Percentiles rank a stretch among this genome's conserved stretches.
Evolutionary conservation across 2,329 filamentous ascomycete species (phyloP).

Genomic region (Mariannaea elegans): DNA sequence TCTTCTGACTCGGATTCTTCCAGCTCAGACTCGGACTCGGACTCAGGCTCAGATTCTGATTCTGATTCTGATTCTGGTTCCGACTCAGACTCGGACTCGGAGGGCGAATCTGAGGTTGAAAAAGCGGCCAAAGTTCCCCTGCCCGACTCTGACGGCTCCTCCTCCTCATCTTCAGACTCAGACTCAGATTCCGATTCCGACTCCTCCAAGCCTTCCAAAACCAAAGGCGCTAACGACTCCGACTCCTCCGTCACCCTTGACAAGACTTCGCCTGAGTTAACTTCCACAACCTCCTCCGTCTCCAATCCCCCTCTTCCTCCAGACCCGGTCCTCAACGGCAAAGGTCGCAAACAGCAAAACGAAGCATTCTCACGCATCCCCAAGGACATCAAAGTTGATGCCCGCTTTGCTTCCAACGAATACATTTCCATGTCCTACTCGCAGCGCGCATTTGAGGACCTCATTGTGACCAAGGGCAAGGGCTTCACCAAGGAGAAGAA

Average conservation of each 20-base stretch:
- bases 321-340: constrained; percentile 48
- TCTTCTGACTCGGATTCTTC: constrained; percentile 41
- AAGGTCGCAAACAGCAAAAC: constrained; percentile 59
- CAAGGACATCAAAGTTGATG: constrained; percentile 73
- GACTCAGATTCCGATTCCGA: constrained; percentile 44
- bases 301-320: constrained; percentile 62
- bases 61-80: constrained; percentile 46
- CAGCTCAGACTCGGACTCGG: constrained; percentile 46
- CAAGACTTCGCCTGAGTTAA: too few species aligned
- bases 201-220: constrained; percentile 33
- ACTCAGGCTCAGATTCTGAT: constrained; percentile 32
- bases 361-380: constrained; percentile 82
- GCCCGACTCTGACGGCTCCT: constrained; percentile 51
- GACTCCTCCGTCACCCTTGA: constrained; percentile 61
- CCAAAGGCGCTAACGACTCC: constrained; percentile 42
- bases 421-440: constrained; percentile 90
- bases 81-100: constrained; percentile 46
- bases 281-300: constrained; percentile 55
- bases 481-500: constrained; percentile 99
- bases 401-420: constrained; percentile 77
- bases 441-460: constrained; percentile 84
- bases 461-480: constrained; percentile 92
- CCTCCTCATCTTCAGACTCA: constrained; percentile 45
- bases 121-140: constrained; percentile 53
- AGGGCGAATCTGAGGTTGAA: constrained; percentile 47